Percentiles rank a stretch among this genome's conserved stretches.
Evolutionary conservation across 768 basidiomycete species (phyloP).

Genomic region (Rubroboletus satanas): DNA sequence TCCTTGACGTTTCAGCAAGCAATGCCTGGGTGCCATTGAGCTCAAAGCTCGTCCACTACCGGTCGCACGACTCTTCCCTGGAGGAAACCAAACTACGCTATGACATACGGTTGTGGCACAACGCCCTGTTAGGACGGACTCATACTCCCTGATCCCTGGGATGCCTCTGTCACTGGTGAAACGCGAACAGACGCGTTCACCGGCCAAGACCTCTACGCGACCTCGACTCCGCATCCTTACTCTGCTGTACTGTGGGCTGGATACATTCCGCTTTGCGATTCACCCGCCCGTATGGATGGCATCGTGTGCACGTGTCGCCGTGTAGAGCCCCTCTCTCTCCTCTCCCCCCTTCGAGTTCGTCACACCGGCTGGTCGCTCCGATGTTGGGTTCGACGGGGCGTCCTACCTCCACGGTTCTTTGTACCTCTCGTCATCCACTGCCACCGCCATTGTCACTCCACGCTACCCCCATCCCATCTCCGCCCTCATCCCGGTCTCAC

Average conservation of each 20-base stretch:
- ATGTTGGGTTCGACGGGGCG: background rate
- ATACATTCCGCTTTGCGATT: background rate
- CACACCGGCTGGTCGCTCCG: background rate
- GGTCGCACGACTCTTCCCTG: too few relatives aligned
- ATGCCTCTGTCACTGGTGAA: background rate
- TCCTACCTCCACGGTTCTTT: constrained; percentile 1
- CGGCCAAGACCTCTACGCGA: background rate
- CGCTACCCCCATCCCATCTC: constrained; percentile 2
- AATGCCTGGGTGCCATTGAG: too few relatives aligned
- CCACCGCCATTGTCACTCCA: background rate
- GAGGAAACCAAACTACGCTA: too few relatives aligned
- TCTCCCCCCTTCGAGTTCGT: background rate
- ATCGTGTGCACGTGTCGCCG: background rate
- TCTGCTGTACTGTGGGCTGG: background rate
- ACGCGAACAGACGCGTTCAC: background rate
- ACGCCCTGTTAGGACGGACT: too few relatives aligned
- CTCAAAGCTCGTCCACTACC: too few relatives aligned
- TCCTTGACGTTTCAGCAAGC: too few relatives aligned
- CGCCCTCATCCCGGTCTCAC: background rate
- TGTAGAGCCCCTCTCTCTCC: background rate
- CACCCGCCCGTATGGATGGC: background rate
- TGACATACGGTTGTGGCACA: too few relatives aligned
- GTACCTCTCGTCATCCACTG: background rate
- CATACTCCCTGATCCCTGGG: too few relatives aligned
- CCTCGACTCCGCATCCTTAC: background rate